phyloP scores from a whole-genome alignment of 2,329 filamentous ascomycete species.

The Endothia cerciana region DNA sequence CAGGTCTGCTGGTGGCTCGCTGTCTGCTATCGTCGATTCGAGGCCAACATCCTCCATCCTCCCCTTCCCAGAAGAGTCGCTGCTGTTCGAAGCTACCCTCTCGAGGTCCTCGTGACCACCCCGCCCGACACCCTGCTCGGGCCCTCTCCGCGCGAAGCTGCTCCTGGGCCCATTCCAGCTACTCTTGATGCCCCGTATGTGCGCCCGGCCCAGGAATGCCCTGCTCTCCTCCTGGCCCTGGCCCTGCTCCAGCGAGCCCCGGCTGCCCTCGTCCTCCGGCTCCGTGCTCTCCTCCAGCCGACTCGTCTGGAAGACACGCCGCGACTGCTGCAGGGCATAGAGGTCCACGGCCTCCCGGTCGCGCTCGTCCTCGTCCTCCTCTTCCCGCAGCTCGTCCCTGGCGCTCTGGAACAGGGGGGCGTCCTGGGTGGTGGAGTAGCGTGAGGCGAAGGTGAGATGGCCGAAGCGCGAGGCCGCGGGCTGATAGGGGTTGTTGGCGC shows the following conservation, averaged over 20 bases:
- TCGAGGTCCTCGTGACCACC: constrained; percentile 46
- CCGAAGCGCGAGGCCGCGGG: constrained; percentile 74
- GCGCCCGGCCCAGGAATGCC: constrained; percentile 51
- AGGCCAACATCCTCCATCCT: constrained; percentile 89
- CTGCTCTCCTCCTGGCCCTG: constrained; percentile 52
- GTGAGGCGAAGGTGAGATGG: constrained; percentile 71
- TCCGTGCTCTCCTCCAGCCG: constrained; percentile 85
- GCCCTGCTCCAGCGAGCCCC: constrained; percentile 57
- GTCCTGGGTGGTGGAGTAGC: constrained; percentile 72
- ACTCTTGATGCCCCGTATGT: constrained; percentile 61
- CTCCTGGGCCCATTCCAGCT: constrained; percentile 65
- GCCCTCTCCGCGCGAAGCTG: constrained; percentile 36
- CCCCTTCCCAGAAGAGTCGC: constrained; percentile 48
- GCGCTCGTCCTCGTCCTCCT: constrained; percentile 89
- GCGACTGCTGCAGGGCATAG: constrained; percentile 86
- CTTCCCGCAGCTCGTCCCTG: constrained; percentile 86
- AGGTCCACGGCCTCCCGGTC: constrained; percentile 92
- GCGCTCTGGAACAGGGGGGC: constrained; percentile 95
- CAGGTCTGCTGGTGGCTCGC: constrained; percentile 65
- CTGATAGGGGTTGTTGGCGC: constrained; percentile 75
- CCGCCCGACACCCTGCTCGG: constrained; percentile 32
- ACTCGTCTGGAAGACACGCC: constrained; percentile 84
- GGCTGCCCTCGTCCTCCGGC: constrained; percentile 72
- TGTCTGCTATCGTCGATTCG: constrained; percentile 65
- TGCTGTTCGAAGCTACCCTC: constrained; percentile 41